These are phyloP conservation scores for Clonostachys rosea DNA, from an alignment of 2,329 filamentous ascomycete genomes.

Conservation along the genomic window DNA sequence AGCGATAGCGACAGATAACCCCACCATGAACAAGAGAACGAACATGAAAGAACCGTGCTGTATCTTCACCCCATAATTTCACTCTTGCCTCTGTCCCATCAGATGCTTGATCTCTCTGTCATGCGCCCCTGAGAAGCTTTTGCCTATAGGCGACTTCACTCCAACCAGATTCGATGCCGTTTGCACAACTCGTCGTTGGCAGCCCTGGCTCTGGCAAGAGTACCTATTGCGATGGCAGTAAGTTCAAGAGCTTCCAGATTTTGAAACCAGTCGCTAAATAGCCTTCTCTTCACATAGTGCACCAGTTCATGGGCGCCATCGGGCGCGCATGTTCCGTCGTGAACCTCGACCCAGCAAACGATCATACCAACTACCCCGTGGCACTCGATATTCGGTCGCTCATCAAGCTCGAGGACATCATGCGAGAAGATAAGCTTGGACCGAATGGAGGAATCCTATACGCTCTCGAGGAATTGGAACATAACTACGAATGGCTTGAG, in stretches of 20 bases:
- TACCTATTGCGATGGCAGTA: slow-evolving; percentile 94
- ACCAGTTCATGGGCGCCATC: slow-evolving; percentile 96
- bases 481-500: slow-evolving; percentile 91
- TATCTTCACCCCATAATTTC: neutral
- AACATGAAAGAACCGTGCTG: too few species aligned
- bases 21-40: too few species aligned
- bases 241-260: slow-evolving; percentile 16
- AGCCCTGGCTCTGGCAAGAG: slow-evolving; percentile 94
- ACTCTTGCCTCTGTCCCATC: neutral
- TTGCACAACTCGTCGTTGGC: slow-evolving; percentile 81
- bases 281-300: slow-evolving; percentile 50
- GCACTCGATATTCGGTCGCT: slow-evolving; percentile 88
- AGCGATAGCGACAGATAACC: too few species aligned
- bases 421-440: slow-evolving; percentile 84
- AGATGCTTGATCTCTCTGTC: too few species aligned
- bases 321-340: slow-evolving; percentile 91
- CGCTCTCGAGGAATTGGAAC: slow-evolving; percentile 89
- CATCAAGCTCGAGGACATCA: slow-evolving; percentile 89
- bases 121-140: too few species aligned
- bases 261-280: neutral
- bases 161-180: slow-evolving; percentile 41
- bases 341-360: slow-evolving; percentile 96
- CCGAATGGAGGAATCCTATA: slow-evolving; percentile 92
- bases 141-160: neutral
- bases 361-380: slow-evolving; percentile 81